Conservation (phyloP, 164 flowering plant species). For the Umbellularia californica region DNA sequence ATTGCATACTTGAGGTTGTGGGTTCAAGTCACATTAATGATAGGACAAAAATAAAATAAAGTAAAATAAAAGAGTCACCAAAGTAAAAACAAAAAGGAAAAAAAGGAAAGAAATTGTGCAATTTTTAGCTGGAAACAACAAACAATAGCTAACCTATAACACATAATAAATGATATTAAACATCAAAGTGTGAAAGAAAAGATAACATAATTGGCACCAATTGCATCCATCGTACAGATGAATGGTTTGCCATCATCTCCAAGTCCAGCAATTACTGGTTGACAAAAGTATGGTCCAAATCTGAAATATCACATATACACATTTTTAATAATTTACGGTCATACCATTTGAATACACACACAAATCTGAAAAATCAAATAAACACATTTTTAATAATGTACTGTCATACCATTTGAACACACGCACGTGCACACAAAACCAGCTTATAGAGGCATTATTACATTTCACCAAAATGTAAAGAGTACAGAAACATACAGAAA, state of each 20-base stretch:
- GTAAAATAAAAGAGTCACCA: neutral
- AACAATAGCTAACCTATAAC: neutral
- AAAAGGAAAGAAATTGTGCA: neutral
- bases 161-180: neutral
- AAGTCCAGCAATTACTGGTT: slow-evolving; percentile 95
- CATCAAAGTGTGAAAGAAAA: neutral
- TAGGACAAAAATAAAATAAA: neutral
- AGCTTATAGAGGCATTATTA: too few species aligned
- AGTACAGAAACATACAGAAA: too few species aligned
- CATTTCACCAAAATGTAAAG: too few species aligned
- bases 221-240: slow-evolving; percentile 92
- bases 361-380: slow-evolving; percentile 45
- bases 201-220: slow-evolving; percentile 86
- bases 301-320: slow-evolving; percentile 26
- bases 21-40: neutral
- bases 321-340: too few species aligned
- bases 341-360: too few species aligned
- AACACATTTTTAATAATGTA: too few species aligned
- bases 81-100: too few species aligned
- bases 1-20: too few species aligned
- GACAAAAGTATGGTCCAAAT: slow-evolving; percentile 94
- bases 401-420: too few species aligned
- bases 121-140: neutral
- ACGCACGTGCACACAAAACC: too few species aligned
- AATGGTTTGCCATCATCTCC: slow-evolving; percentile 91